A percentile compares a stretch with the other conserved stretches of the same genome.
Evolutionary conservation across 106 monocot genomes (phyloP).

Genomic region (Apostasia ramifera): DNA sequence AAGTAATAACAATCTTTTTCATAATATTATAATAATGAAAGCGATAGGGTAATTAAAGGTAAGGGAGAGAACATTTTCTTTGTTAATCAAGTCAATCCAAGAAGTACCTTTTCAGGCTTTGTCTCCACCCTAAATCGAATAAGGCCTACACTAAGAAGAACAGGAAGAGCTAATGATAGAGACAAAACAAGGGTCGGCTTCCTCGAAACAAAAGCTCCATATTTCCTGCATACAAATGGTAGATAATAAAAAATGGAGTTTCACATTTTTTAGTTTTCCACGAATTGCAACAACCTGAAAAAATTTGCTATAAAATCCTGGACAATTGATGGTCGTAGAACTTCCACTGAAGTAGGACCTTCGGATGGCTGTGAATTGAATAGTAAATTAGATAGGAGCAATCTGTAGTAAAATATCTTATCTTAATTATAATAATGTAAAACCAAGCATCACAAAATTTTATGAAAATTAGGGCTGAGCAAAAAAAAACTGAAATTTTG

Average conservation of each 20-base stretch:
- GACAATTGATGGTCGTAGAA: constrained; percentile 39
- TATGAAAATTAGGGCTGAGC: too few species aligned
- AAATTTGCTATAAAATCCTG: constrained; percentile 60
- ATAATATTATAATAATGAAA: too few species aligned
- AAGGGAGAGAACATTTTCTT: not conserved
- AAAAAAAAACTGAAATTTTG: too few species aligned
- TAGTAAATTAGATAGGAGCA: not conserved
- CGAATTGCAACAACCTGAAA: constrained; percentile 52
- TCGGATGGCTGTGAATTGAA: constrained; percentile 1
- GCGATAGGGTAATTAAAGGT: too few species aligned
- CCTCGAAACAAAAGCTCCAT: constrained; percentile 69
- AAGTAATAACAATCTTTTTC: too few species aligned
- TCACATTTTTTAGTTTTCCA: not conserved
- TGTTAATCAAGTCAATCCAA: not conserved
- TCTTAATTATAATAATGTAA: too few species aligned
- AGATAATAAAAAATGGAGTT: not conserved
- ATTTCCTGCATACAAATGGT: constrained; percentile 40
- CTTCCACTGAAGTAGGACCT: constrained; percentile 9
- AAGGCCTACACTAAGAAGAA: constrained; percentile 67
- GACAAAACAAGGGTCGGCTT: constrained; percentile 60
- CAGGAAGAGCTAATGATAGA: constrained; percentile 66
- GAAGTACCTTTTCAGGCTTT: constrained; percentile 83
- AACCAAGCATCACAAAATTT: too few species aligned
- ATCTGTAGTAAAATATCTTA: too few species aligned
- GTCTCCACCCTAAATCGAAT: constrained; percentile 81